A percentile compares a stretch with the other conserved stretches of the same genome.
Evolutionary conservation across 2,329 filamentous ascomycete species (phyloP).

Genomic region (Diaporthe citriasiana): DNA sequence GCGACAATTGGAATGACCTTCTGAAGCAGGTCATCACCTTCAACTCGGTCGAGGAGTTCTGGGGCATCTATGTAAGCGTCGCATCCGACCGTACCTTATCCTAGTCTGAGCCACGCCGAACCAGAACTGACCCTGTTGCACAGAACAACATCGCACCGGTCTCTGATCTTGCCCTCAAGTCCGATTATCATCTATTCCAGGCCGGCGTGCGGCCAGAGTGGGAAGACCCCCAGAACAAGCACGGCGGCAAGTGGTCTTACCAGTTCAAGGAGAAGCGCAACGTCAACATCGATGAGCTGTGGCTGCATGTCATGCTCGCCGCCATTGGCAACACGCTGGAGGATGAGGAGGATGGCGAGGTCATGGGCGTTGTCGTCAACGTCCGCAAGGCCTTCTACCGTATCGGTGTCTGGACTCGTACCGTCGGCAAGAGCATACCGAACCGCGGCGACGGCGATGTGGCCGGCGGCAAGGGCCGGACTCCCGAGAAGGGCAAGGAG

Average conservation of each 20-base stretch:
- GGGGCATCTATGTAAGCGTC: constrained; percentile 93
- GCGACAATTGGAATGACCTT: constrained; percentile 98
- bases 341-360: constrained; percentile 92
- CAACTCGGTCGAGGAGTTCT: constrained; percentile 99
- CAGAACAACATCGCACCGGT: constrained; percentile 99
- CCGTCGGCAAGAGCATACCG: constrained; percentile 86
- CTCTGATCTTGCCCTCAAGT: constrained; percentile 95
- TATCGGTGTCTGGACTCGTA: constrained; percentile 97
- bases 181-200: constrained; percentile 99
- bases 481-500: constrained; percentile 85
- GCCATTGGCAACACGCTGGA: constrained; percentile 98
- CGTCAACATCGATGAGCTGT: constrained; percentile 93
- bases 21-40: constrained; percentile 99
- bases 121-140: constrained; percentile 21
- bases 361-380: constrained; percentile 99
- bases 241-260: constrained; percentile 99
- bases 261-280: constrained; percentile 96
- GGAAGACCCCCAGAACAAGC: constrained; percentile 99
- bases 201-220: constrained; percentile 96
- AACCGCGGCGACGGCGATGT: constrained; percentile 80
- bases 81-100: background rate
- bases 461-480: constrained; percentile 82
- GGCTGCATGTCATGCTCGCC: constrained; percentile 96
- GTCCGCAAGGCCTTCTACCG: constrained; percentile 98
- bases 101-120: constrained; percentile 25